Base-by-base conservation (phyloP, 2,329 filamentous ascomycete species). In the Metarhizium anisopliae region DNA sequence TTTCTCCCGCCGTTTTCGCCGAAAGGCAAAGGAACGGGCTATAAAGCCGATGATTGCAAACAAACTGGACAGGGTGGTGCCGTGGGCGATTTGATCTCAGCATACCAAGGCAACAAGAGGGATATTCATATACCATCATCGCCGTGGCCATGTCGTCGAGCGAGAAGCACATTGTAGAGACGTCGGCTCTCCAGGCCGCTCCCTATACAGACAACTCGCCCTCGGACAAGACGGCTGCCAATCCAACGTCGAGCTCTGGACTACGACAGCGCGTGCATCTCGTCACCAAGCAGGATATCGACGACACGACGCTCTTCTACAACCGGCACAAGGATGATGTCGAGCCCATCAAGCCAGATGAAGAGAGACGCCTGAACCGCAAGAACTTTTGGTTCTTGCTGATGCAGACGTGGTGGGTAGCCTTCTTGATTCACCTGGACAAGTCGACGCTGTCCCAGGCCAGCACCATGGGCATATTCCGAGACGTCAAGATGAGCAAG, bases 331-430 rank as follows among this genome's bases (percentile, higher is more conserved):
- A 62, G 52, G 53, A 59, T 42, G 53, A 50, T 3, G 58, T 56
- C 25, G 50, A 51, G 11, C 45, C 54, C 16, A 50, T 63, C n/a
- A 55, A 55, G 11, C 52, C 55, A 0, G 57, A 57, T 30, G 45
- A 45, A 50, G 50, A 55, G 7, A 51, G 25, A 10, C 56, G 50
- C 14, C 43, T 64, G 18, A 59, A 53, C 42, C 60, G 56, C 50
- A 62, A 60, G 45, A 63, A 63, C 58, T 63, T 64, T 45, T 64
- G 62, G 62, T 62, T 59, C 47, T 56, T 64, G 6, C 45, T 64
- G 11, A 50, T 43, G 16, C 62, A 64, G 58, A 64, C 62, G 5
- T 62, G 60, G 60, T 62, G 60, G 58, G 53, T 62, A 8, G 59
- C 60, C 25, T 64, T 64, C 50, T 53, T 64, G n/a, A 64, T 64